Evolutionary conservation across 345 rosid species (phyloP).

Genomic region (Cardamine chenopodiifolia): DNA sequence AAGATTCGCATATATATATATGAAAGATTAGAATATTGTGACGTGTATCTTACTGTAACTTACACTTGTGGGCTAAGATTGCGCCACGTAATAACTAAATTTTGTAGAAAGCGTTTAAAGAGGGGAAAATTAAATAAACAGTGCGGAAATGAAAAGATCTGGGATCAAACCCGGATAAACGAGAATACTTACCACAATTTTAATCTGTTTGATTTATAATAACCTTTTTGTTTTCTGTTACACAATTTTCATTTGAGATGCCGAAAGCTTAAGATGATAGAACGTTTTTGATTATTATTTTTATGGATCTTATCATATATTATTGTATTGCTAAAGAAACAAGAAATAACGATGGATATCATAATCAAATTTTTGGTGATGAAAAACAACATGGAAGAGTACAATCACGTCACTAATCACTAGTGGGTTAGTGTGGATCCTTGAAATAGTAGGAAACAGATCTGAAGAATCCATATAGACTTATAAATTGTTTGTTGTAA

Average conservation of each 20-base stretch:
- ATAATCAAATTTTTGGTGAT: background rate
- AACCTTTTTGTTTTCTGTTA: no score
- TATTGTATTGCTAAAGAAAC: background rate
- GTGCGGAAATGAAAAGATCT: constrained; percentile 23
- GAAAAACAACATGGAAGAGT: background rate
- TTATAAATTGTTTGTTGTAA: background rate
- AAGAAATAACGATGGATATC: background rate
- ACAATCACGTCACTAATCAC: no score
- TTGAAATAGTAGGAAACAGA: background rate
- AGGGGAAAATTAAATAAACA: background rate
- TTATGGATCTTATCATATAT: no score
- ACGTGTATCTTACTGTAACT: constrained; percentile 6
- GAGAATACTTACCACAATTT: constrained; percentile 84
- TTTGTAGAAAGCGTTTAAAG: no score
- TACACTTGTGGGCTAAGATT: constrained; percentile 11
- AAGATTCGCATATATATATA: background rate
- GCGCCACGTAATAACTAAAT: constrained; percentile 18
- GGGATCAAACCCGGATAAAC: constrained; percentile 98
- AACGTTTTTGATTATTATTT: no score
- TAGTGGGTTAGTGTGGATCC: background rate
- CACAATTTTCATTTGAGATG: no score
- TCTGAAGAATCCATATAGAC: background rate
- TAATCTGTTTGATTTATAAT: background rate
- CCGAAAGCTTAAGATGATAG: no score
- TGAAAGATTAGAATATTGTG: background rate